Percentiles rank a stretch among this genome's conserved stretches.
These are phyloP conservation scores for Cardamine chenopodiifolia DNA, from an alignment of 345 rosid species.

Conservation along the genomic window DNA sequence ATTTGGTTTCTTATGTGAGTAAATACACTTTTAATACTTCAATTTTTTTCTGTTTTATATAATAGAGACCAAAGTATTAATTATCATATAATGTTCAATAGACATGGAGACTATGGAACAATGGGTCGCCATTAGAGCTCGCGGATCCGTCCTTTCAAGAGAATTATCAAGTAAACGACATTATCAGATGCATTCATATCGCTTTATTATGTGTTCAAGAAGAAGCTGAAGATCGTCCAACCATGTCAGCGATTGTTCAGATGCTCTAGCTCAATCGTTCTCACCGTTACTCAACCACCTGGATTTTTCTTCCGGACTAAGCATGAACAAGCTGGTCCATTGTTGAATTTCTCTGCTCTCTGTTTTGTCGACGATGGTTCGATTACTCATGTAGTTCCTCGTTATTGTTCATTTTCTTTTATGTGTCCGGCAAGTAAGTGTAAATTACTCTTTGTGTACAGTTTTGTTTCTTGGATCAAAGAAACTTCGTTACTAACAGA, in stretches of 20 bases:
- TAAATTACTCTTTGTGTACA: too few relatives aligned
- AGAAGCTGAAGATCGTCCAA: background rate
- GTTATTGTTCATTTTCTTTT: too few relatives aligned
- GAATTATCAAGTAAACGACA: background rate
- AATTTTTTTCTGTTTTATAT: background rate
- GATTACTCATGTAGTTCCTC: background rate
- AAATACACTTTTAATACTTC: background rate
- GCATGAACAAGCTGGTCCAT: background rate
- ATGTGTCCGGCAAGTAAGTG: too few relatives aligned
- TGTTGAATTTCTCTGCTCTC: background rate
- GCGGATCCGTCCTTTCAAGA: background rate
- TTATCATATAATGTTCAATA: background rate
- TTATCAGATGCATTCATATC: background rate
- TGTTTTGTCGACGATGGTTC: background rate
- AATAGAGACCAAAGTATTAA: background rate
- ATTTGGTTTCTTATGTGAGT: constrained; percentile 1
- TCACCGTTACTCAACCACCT: background rate
- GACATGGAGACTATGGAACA: background rate
- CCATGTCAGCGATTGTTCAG: background rate
- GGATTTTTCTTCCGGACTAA: background rate
- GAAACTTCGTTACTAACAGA: too few relatives aligned
- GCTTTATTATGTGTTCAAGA: background rate
- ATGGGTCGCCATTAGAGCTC: background rate
- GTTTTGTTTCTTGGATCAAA: too few relatives aligned
- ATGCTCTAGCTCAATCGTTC: background rate